Percentiles rank a stretch among this genome's conserved stretches.
Evolutionary conservation across 2,329 filamentous ascomycete species (phyloP).

Genomic region (Sclerotinia borealis): DNA sequence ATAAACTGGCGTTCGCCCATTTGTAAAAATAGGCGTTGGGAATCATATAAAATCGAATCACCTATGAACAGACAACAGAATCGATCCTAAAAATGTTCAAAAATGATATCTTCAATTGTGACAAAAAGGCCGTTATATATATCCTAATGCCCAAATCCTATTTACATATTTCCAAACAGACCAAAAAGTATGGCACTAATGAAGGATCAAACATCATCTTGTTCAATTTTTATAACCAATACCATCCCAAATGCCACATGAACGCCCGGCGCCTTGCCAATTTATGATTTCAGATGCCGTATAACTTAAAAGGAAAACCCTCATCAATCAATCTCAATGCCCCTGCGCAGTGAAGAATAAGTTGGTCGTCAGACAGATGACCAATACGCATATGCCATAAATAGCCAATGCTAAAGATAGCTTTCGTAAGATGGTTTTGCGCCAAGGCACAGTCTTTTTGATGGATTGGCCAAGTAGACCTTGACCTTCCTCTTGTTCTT

Average conservation of each 20-base stretch:
- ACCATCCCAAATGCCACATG: not conserved
- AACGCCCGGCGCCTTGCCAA: slow-evolving; percentile 5
- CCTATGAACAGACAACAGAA: not conserved
- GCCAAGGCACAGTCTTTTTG: slow-evolving; percentile 31
- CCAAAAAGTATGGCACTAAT: not conserved
- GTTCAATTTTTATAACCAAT: not conserved
- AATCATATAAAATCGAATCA: not conserved
- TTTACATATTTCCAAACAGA: not conserved
- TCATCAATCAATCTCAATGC: slow-evolving; percentile 40
- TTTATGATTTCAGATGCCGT: not conserved
- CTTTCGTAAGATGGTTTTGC: slow-evolving; percentile 59
- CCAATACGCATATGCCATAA: slow-evolving; percentile 85
- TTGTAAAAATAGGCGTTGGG: not conserved
- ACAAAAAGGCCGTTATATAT: not conserved
- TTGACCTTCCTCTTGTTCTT: slow-evolving; percentile 42
- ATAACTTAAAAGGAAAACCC: not conserved
- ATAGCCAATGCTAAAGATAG: slow-evolving; percentile 69
- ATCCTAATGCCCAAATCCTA: not conserved
- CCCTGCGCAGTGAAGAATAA: slow-evolving; percentile 57
- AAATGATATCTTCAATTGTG: not conserved
- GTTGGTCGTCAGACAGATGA: slow-evolving; percentile 80
- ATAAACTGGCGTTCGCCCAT: not conserved
- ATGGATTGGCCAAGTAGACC: slow-evolving; percentile 12
- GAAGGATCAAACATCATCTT: not conserved
- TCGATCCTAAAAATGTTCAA: too few species aligned